Evolutionary conservation across 2,329 filamentous ascomycete species (phyloP), one percentile per base, ranked within the genome.

Genomic region (Pseudogymnoascus sp.): DNA sequence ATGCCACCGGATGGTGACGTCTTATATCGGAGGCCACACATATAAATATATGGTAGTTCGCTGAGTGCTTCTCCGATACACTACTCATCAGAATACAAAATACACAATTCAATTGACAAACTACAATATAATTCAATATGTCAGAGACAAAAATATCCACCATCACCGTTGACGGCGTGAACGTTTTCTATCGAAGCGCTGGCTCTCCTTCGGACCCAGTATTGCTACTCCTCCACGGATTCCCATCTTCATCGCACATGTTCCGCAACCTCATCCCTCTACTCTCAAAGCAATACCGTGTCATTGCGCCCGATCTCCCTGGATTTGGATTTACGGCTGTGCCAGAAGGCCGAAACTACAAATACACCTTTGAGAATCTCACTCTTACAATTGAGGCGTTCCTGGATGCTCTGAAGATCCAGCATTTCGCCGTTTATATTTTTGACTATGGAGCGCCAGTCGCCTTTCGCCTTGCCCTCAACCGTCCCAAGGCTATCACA

Each of bases 391-490:
- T 82, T 36, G 72, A 72, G 8, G 74, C 74, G 6, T 84, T 84
- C 66, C 69, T 83, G 11, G 73, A 77, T 36, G 72, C 74, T 0
- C 71, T 85, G 7, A 62, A 71, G 2, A 73, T 85, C 36, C 63
- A 66, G 12, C 76, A 75, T 33, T 84, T 79, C 70, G 76, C 78
- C 12, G 70, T 83, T 28, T 87, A 85, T 69, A 77, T 86, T 64
- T 86, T 86, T 68, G 83, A 86, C 73, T 86, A 86, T 68, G 83
- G 83, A 58, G 81, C 82, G 0, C 82, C 84, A 0, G 75, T 76
- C 0, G 82, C 77, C 1, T 71, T 84, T 22, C 77, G 81, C 2
- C 72, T 85, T 1, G 82, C 82, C 0, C 73, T 84, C 2, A 64
- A 76, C 43, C 73, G 78, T 2, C 78, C 80, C 0, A 69, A 77